phyloP scores from a whole-genome alignment of 208 protist genomes.

The Wallacemonas rigidus region DNA sequence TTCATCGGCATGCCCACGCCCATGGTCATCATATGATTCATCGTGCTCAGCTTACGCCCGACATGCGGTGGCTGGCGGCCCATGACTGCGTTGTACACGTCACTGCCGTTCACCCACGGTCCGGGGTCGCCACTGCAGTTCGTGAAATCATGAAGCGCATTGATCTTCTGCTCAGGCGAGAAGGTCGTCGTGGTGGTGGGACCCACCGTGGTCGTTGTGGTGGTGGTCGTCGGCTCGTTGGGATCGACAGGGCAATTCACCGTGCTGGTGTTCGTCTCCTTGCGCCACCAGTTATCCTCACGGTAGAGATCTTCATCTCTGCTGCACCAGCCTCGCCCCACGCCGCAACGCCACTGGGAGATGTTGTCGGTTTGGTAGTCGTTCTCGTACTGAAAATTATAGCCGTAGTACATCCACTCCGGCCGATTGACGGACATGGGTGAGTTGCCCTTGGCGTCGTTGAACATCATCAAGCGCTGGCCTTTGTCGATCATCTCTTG shows the following conservation, averaged over 20 bases:
- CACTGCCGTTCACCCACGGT: conserved; percentile 31
- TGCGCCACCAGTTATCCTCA: conserved; percentile 5
- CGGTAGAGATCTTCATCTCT: not conserved
- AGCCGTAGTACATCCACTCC: conserved; percentile 43
- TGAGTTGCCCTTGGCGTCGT: conserved; percentile 21
- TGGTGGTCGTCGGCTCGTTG: not conserved
- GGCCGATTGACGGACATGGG: conserved; percentile 7
- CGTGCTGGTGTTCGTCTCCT: not conserved
- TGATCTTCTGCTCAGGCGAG: not conserved
- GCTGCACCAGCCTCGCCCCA: conserved; percentile 41
- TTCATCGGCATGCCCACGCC: conserved; percentile 27
- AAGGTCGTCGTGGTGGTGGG: not conserved
- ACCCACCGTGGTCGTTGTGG: conserved; percentile 6
- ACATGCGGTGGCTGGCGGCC: conserved; percentile 29
- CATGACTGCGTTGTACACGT: conserved; percentile 27
- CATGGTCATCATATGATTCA: conserved; percentile 43
- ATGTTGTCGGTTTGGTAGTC: conserved; percentile 25
- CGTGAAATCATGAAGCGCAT: conserved; percentile 22
- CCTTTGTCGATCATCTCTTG: conserved; percentile 24
- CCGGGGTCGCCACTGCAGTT: conserved; percentile 33
- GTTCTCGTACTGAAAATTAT: conserved; percentile 43
- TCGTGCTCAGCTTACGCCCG: conserved; percentile 33
- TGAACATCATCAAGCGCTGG: conserved; percentile 40
- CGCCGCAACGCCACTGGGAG: conserved; percentile 27
- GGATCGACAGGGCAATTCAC: too few relatives aligned